Percentiles rank a stretch among this genome's conserved stretches.
phyloP scores from a whole-genome alignment of 768 basidiomycete genomes.

The Lyophyllum decastes region DNA sequence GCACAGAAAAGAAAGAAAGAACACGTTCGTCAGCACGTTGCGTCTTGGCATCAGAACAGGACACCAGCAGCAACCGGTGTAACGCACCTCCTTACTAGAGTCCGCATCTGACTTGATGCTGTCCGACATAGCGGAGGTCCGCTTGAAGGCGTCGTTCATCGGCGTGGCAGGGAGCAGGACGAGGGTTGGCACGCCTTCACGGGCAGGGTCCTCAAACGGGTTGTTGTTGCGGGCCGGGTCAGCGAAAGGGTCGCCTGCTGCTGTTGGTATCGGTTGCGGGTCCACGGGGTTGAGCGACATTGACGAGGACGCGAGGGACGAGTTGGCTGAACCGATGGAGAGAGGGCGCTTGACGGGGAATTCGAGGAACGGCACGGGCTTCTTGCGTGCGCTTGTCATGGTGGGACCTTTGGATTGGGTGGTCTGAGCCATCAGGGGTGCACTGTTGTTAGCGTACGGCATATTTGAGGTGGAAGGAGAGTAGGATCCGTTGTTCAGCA shows the following conservation, averaged over 20 bases:
- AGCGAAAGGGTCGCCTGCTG: slow-evolving; percentile 14
- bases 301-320: not conserved
- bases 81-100: not conserved
- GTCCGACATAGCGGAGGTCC: not conserved
- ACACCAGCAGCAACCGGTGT: not conserved
- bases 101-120: not conserved
- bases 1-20: not conserved
- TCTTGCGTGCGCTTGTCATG: slow-evolving; percentile 11
- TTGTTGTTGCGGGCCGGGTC: slow-evolving; percentile 12
- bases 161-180: slow-evolving; percentile 10
- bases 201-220: slow-evolving; percentile 19
- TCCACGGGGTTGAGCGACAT: slow-evolving; percentile 2
- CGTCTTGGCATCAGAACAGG: not conserved
- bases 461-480: not conserved
- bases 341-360: slow-evolving; percentile 1
- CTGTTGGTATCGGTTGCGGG: not conserved
- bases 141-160: not conserved
- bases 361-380: slow-evolving; percentile 16
- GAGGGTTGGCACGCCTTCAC: slow-evolving; percentile 4
- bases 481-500: not conserved
- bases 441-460: not conserved
- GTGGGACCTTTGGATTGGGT: not conserved
- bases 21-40: not conserved
- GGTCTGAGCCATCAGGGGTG: slow-evolving; percentile 6
- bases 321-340: not conserved